Base-by-base conservation (phyloP, 148 eudicot species). In the Polygonum aviculare region DNA sequence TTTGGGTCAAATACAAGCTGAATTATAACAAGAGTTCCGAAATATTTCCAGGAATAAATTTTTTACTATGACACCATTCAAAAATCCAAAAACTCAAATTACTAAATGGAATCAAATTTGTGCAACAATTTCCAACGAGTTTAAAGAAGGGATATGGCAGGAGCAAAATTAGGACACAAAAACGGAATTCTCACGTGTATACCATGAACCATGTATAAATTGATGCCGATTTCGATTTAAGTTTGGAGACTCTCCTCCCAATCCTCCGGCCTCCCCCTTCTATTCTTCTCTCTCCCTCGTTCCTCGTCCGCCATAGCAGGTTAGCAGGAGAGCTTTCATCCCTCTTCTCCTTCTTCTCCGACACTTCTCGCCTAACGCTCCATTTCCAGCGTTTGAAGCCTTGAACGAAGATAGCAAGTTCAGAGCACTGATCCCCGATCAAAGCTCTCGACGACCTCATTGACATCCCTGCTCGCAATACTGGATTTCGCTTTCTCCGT, bases 221-320 rank as follows among this genome's bases (percentile, higher is more conserved):
- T 44, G 47, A 44, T 44, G 47, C 47, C 47, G 47, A 44, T 44
- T 44, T 44, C 47, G 47, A 44, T 44, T 44, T 44, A 1, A 7
- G 47, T 44, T 44, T 44, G 47, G 47, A 44, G 47, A 44, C 47
- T 6, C 47, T 44, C 44, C 55, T 51, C 7, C n/a, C 5, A 51
- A n/a, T 51, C 60, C 21, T 19, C 22, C 14, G 9, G 6, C 2
- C 10, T 54, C n/a, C 59, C 19, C 21, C 5, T 15, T 21, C 18
- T 16, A 5, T 52, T 52, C 21, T 44, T 21, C 6, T 26, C 5
- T 40, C 74, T 47, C 52, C 40, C 74, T 40, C 49, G 19, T 16
- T 44, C 72, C n/a, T 12, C 18, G 72, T 70, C 74, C 49, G 74
- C 74, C 74, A 40, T 70, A 16, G 74, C 45, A 16, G 48, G 48